Evolutionary conservation across 108 stramenopile species (phyloP), one percentile per base, ranked within the genome.

Genomic region (Mayamaea pseudoterrestris): DNA sequence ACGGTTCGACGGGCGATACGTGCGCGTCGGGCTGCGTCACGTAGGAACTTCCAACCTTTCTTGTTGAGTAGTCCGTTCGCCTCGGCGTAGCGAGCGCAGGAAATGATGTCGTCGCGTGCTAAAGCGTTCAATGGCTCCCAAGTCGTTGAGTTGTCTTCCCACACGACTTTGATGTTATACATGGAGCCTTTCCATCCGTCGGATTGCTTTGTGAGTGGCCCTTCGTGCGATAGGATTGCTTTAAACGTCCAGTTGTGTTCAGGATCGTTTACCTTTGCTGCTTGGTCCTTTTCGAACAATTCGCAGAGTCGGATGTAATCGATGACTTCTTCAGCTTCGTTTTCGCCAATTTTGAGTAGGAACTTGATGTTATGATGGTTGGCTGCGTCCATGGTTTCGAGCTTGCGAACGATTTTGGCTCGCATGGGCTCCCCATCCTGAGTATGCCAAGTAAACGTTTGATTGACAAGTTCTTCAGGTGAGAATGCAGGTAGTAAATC

Each of bases 21-120:
- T n/a, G n/a, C n/a, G n/a, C n/a, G n/a, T n/a, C n/a, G n/a, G n/a
- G n/a, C n/a, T n/a, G n/a, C n/a, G n/a, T n/a, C n/a, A 22, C 22
- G 16, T 5, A 22, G n/a, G 9, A 7, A 6, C 5, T 9, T 45
- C 44, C 27, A 26, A 24, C 28, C 24, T 9, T 26, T 24, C 9
- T 47, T 47, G 13, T 69, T 50, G 12, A 69, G 41, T 20, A 69
- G 25, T 6, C 34, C 31, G 25, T 69, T 46, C 5, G 63, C 46
- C 20, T 29, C 25, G 14, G 57, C 61, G 42, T 69, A 69, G 27
- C 53, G 39, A 11, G 61, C 68, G 22, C 46, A 45, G 1, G 68
- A 45, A 2, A 63, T 57, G 1, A 57, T 57, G 41, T 69, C 68
- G 18, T 35, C 34, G 2, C 8, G 11, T 18, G 29, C 34, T 2